A percentile compares a stretch with the other conserved stretches of the same genome.
phyloP scores from a whole-genome alignment of 768 basidiomycete genomes.

The Rhodosporidiobolus odoratus region DNA sequence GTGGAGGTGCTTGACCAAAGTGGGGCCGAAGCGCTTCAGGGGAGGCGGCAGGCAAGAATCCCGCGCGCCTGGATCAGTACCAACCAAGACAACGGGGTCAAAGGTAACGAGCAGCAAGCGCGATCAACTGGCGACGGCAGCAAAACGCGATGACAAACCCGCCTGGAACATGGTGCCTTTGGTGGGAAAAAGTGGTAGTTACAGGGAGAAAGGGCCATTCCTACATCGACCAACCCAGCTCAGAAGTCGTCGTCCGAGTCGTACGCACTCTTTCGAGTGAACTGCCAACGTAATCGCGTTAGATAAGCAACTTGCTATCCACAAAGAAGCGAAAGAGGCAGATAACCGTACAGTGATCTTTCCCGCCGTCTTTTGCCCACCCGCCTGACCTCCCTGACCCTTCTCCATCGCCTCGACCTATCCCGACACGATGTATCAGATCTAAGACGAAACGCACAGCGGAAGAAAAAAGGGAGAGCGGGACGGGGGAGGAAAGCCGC shows the following conservation, averaged over 20 bases:
- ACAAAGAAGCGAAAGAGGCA: neutral
- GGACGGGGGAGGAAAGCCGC: neutral
- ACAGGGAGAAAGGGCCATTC: neutral
- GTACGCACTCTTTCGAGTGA: constrained; percentile 57
- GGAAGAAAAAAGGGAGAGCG: neutral
- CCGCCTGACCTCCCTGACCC: constrained; percentile 33
- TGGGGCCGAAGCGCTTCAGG: too few species aligned
- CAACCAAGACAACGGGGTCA: too few species aligned
- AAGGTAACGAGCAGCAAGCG: neutral
- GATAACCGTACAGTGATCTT: constrained; percentile 49
- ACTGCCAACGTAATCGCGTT: constrained; percentile 46
- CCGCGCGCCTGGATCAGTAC: too few species aligned
- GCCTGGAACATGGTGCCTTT: too few species aligned
- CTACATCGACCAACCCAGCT: too few species aligned
- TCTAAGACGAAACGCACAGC: neutral
- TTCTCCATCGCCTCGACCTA: constrained; percentile 57
- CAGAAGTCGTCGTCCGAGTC: constrained; percentile 56
- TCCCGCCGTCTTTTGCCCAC: constrained; percentile 47
- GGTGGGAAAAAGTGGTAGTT: too few species aligned
- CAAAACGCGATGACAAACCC: neutral
- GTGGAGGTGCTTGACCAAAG: neutral
- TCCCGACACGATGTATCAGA: neutral
- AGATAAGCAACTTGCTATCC: neutral
- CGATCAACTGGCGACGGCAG: neutral
- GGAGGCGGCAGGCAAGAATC: neutral